Conservation (phyloP, 2,329 filamentous ascomycete genomes). For the Eutypella sp. region DNA sequence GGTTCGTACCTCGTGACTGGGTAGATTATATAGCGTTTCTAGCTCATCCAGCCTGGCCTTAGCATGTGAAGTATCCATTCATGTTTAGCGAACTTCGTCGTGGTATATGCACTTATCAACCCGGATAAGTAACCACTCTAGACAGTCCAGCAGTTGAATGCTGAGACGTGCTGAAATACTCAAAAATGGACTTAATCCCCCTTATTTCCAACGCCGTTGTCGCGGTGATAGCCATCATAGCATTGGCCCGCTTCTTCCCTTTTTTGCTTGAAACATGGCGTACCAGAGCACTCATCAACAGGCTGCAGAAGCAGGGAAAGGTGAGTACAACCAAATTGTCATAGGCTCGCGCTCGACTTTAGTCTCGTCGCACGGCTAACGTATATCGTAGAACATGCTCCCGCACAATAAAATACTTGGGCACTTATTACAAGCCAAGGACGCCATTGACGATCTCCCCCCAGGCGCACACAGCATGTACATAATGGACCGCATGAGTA, state of each 20-base stretch:
- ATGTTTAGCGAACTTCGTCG: too few relatives aligned
- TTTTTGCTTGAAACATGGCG: slow-evolving; percentile 17
- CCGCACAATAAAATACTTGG: slow-evolving; percentile 24
- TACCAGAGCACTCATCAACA: slow-evolving; percentile 13
- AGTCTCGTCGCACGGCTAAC: too few relatives aligned
- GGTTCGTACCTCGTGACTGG: too few relatives aligned
- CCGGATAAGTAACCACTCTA: too few relatives aligned
- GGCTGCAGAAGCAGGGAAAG: slow-evolving; percentile 18
- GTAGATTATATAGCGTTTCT: too few relatives aligned
- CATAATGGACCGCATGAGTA: slow-evolving; percentile 16
- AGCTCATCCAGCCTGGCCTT: too few relatives aligned
- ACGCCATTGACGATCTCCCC: slow-evolving; percentile 21
- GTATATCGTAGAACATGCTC: slow-evolving; percentile 27
- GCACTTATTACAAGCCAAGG: slow-evolving; percentile 26
- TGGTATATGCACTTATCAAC: too few relatives aligned
- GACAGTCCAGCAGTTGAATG: too few relatives aligned
- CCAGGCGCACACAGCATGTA: slow-evolving; percentile 21
- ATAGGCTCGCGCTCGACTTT: too few relatives aligned
- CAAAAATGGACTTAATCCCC: slow-evolving; percentile 12
- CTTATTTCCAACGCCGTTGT: slow-evolving; percentile 14
- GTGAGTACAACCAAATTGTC: too few relatives aligned
- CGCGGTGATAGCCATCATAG: slow-evolving; percentile 15
- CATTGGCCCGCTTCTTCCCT: slow-evolving; percentile 6
- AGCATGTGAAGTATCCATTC: too few relatives aligned
- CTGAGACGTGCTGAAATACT: too few relatives aligned